Evolutionary conservation across 495 filamentous ascomycete species (phyloP).

Genomic region (Penicillium malachiteum): DNA sequence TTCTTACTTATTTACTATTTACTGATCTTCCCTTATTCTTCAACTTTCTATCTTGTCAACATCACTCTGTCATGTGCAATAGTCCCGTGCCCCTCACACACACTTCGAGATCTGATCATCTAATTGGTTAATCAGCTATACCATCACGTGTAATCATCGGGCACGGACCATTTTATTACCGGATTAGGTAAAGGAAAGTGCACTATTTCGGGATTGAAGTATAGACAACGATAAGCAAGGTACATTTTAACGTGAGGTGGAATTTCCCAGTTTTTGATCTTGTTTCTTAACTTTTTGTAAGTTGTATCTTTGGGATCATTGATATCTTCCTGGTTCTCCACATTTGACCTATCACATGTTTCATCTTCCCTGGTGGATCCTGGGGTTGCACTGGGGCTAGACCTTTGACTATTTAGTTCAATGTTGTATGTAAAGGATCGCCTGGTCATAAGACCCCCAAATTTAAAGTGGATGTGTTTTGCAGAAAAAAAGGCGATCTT

Average conservation of each 20-base stretch:
- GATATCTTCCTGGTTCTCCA: not conserved
- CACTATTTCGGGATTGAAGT: constrained; percentile 1
- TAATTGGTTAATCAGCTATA: constrained; percentile 31
- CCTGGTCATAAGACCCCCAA: constrained; percentile 6
- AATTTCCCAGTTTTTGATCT: not conserved
- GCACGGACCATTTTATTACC: constrained; percentile 16
- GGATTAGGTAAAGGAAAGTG: not conserved
- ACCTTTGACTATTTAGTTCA: not conserved
- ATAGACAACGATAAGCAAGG: not conserved
- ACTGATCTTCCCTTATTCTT: not conserved
- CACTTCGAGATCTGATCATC: constrained; percentile 1
- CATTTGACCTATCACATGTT: constrained; percentile 4
- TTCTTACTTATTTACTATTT: not conserved
- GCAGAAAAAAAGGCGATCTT: constrained; percentile 16
- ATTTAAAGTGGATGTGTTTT: constrained; percentile 5
- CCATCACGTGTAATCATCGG: constrained; percentile 15
- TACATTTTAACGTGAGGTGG: not conserved
- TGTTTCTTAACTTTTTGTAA: not conserved
- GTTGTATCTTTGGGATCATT: not conserved
- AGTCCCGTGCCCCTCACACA: constrained; percentile 40
- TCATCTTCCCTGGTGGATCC: not conserved
- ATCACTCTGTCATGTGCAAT: constrained; percentile 35
- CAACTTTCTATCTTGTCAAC: not conserved
- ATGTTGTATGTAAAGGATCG: constrained; percentile 2
- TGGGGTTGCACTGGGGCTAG: constrained; percentile 3